Percentiles rank a stretch among this genome's conserved stretches.
phyloP scores from a whole-genome alignment of 2,329 filamentous ascomycete species.

The Aureobasidium sp. region DNA sequence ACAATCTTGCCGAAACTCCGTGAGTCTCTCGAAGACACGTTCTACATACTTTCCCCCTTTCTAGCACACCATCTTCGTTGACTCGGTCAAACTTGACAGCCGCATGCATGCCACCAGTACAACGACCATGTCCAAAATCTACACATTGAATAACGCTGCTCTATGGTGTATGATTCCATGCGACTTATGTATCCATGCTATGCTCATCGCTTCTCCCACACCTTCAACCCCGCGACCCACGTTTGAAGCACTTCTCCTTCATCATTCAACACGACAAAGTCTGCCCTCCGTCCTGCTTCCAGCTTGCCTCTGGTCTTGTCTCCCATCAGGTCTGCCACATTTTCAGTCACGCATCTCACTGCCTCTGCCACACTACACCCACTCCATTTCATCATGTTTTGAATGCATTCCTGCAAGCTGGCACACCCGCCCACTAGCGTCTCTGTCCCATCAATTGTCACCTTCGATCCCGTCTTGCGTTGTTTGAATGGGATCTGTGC shows the following conservation, averaged over 20 bases:
- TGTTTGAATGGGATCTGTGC: conserved; percentile 44
- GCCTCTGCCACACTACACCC: conserved; percentile 42
- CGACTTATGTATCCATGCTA: neutral
- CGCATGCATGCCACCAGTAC: neutral
- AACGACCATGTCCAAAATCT: neutral
- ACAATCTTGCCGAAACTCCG: neutral
- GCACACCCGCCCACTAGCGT: conserved; percentile 48
- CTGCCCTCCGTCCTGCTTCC: conserved; percentile 38
- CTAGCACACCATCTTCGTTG: neutral
- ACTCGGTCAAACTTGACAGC: neutral
- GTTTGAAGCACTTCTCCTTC: conserved; percentile 42
- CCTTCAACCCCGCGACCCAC: conserved; percentile 41
- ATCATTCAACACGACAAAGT: conserved; percentile 42
- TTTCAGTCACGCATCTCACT: conserved; percentile 43
- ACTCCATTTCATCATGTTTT: conserved; percentile 40
- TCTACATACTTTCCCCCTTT: neutral
- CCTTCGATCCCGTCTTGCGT: conserved; percentile 40
- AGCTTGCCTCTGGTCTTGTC: conserved; percentile 37
- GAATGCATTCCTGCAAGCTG: conserved; percentile 42
- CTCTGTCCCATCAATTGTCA: conserved; percentile 45
- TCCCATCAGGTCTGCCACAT: conserved; percentile 43
- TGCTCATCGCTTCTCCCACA: conserved; percentile 32
- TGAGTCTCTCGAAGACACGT: neutral
- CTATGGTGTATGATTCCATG: neutral
- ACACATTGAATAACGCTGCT: neutral